phyloP scores from a whole-genome alignment of 2,329 filamentous ascomycete genomes.

The Venturia pyrina region DNA sequence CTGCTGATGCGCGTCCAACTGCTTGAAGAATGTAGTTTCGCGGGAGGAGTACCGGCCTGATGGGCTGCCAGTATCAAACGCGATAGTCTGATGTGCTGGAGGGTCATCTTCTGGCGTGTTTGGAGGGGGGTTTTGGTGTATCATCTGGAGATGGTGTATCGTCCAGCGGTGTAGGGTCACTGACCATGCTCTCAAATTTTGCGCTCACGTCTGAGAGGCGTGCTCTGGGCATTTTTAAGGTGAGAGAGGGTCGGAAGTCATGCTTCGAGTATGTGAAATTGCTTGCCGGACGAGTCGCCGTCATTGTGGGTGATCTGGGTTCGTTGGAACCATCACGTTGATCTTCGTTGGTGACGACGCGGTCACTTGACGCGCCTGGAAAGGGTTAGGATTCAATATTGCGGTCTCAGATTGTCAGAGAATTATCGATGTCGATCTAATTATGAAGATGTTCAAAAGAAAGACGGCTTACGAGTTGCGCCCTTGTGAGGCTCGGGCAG shows the following conservation, averaged over 20 bases:
- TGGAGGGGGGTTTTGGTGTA: too few species aligned
- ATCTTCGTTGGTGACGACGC: not conserved
- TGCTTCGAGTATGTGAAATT: not conserved
- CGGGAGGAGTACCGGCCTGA: not conserved
- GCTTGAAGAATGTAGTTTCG: not conserved
- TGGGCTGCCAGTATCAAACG: not conserved
- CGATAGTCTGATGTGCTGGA: not conserved
- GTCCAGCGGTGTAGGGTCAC: not conserved
- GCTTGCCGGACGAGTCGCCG: not conserved
- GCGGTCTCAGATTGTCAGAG: too few species aligned
- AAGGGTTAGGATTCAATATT: too few species aligned
- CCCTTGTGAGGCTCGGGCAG: not conserved
- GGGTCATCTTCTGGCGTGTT: not conserved
- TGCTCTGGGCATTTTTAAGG: too few species aligned
- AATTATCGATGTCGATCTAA: too few species aligned
- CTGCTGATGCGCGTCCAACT: not conserved
- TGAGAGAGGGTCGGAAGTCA: not conserved
- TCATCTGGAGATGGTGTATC: too few species aligned
- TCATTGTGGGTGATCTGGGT: not conserved
- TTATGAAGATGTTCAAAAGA: too few species aligned
- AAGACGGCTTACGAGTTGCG: not conserved
- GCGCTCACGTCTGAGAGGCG: too few species aligned
- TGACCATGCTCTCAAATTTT: too few species aligned
- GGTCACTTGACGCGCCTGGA: not conserved
- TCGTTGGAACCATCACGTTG: not conserved